Base-by-base conservation (phyloP, 208 protist species). In the Trypanosoma conorhini region DNA sequence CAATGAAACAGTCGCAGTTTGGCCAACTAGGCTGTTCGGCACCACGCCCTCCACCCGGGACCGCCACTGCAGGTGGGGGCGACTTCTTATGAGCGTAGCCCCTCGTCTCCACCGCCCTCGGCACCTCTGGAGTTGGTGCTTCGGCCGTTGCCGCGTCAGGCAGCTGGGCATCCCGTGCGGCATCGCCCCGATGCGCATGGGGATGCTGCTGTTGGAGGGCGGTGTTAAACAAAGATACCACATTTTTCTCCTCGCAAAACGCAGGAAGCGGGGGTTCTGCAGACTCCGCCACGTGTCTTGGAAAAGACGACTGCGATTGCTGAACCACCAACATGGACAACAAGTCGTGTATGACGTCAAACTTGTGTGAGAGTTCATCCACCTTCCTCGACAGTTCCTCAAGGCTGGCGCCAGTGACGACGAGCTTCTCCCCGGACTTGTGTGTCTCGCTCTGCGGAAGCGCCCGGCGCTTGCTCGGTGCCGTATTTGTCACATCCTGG, bases 1-100 rank as follows among this genome's bases (percentile, higher is more conserved):
- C 21, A 35, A 95, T 71, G 67, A 85, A 83, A 67, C 85, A 89
- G 51, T 82, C 58, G 22, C 30, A 57, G 31, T 70, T 77, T 12
- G 48, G 40, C 65, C 65, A 77, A 46, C 1, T 68, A 28, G 46
- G 44, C n/a, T 5, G 28, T 40, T 72, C 65, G 54, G 26, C 59
- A 31, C 0, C 26, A 40, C 52, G 31, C 31, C 15, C 22, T 7
- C 44, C 26, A 24, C 10, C 22, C 19, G 66, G 10, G 7, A 30
- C 10, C 26, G 3, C 5, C 26, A n/a, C 15, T 50, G 7, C 33
- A 9, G 13, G 33, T 1, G 30, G 24, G 4, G 42, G 17, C 7
- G 21, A 51, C 15, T 67, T 62, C 24, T 71, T 67, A 5, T 30
- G 46, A 50, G 19, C 24, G n/a, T 21, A 8, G 17, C 12, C 19